Evolutionary conservation across 768 basidiomycete species (phyloP), one percentile per base, ranked within the genome.

Genomic region (Hysterangium stoloniferum): DNA sequence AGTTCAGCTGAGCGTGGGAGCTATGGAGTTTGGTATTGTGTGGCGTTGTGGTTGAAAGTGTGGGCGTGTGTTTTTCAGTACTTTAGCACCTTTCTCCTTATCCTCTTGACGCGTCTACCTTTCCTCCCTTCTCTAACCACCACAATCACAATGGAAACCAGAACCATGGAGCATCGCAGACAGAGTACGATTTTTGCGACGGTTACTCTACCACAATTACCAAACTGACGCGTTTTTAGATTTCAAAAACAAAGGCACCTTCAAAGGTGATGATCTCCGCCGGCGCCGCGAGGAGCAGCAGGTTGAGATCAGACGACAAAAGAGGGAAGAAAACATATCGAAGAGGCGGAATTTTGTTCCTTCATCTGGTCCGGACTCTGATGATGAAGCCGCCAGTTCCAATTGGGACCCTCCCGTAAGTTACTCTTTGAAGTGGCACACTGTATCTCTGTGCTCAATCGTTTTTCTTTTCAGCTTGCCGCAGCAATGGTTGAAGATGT

Each of bases 211-310:
- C 28, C 27, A 12, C 45, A 12, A 41, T 52, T 67, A 61, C 43
- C 8, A 42, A 35, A 17, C 29, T 52, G 11, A 24, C 52, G 28
- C 36, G 34, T 38, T 41, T 37, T 31, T 48, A 92, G 89, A 80
- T 62, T 94, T 88, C 75, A 95, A 95, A 76, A 85, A 80, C 68
- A 93, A 92, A 68, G 86, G 86, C 55, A 83, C 79, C 58, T 73
- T 93, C 57, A 93, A 91, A 67, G 83, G 82, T 60, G 91, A 95
- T 54, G 91, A 98, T 66, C 86, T 98, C 59, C 82, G 95, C 60
- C 85, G 93, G 69, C 84, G 95, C 66, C 83, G 96, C 53, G 96
- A 98, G 67, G 94, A 99, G 66, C 91, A 95, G 65, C 94, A 98
- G 63, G 96, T 99, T 52, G 96, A 98, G 76, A 97, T 99, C 75